Conservation (phyloP, 2,329 filamentous ascomycete genomes). For the Cladophialophora bantiana region DNA sequence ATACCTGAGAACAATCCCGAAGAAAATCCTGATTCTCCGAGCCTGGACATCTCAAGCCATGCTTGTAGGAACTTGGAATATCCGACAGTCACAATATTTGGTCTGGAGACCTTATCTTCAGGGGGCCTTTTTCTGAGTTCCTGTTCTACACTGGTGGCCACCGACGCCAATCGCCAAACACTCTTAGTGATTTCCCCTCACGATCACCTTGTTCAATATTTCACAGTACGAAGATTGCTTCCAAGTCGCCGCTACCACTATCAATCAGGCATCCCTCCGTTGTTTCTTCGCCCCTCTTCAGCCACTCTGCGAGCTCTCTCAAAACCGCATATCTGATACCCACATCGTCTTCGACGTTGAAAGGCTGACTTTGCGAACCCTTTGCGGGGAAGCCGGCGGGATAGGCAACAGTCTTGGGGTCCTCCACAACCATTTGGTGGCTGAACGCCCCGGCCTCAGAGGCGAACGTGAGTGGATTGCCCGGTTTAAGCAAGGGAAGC, state of each 20-base stretch:
- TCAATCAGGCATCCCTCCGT: background rate
- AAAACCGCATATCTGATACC: background rate
- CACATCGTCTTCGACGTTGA: background rate
- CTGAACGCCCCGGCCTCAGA: background rate
- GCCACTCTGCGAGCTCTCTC: background rate
- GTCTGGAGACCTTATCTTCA: background rate
- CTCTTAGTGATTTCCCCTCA: background rate
- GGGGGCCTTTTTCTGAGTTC: background rate
- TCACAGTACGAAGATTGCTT: background rate
- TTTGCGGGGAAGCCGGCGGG: constrained; percentile 9
- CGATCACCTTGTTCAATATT: background rate
- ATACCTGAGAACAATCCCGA: background rate
- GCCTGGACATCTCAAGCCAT: background rate
- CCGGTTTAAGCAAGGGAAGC: background rate
- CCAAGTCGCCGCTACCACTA: background rate
- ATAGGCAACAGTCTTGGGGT: constrained; percentile 16
- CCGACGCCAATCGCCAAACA: background rate
- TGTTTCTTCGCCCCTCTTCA: background rate
- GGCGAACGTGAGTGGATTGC: background rate
- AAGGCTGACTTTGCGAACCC: background rate
- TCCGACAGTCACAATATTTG: background rate
- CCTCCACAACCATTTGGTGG: background rate
- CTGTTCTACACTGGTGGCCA: background rate
- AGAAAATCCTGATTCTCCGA: background rate
- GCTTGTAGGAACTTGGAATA: background rate